A percentile compares a stretch with the other conserved stretches of the same genome.
Evolutionary conservation across 148 eudicot genomes (phyloP).

Genomic region (Dysphania ambrosioides): DNA sequence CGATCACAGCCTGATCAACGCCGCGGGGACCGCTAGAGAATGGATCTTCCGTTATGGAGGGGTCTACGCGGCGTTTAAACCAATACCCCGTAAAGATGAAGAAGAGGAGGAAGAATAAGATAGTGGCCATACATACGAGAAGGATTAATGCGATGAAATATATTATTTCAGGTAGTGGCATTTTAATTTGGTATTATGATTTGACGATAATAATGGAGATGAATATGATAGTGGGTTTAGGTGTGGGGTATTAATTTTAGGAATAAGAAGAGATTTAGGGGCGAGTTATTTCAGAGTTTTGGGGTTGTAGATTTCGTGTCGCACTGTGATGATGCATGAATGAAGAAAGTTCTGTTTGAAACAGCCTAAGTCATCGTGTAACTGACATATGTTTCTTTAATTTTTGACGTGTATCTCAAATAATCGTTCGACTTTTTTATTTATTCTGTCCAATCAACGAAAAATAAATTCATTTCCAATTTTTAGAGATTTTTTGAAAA

Average conservation of each 20-base stretch:
- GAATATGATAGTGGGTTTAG: slow-evolving; percentile 10
- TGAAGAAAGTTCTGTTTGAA: slow-evolving; percentile 21
- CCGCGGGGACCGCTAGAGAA: slow-evolving; percentile 25
- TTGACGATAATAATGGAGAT: no score
- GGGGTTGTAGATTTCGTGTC: slow-evolving; percentile 16
- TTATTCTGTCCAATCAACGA: no score
- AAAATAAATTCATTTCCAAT: no score
- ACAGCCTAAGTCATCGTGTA: not conserved
- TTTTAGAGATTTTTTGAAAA: no score
- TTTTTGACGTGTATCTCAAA: not conserved
- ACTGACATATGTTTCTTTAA: not conserved
- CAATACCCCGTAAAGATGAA: slow-evolving; percentile 21
- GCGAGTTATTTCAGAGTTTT: not conserved
- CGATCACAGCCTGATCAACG: slow-evolving; percentile 29
- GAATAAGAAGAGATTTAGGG: not conserved
- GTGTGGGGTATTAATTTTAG: slow-evolving; percentile 1
- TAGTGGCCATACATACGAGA: not conserved
- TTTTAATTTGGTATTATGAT: not conserved
- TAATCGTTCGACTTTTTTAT: no score
- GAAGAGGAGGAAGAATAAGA: slow-evolving; percentile 3
- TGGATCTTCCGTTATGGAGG: not conserved
- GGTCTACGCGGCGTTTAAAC: slow-evolving; percentile 9
- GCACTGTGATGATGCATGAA: slow-evolving; percentile 10
- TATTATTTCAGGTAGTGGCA: no score
- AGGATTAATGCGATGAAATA: no score